A percentile compares a stretch with the other conserved stretches of the same genome.
Evolutionary conservation across 768 basidiomycete genomes (phyloP).

Genomic region (Pleurotus cornucopiae): DNA sequence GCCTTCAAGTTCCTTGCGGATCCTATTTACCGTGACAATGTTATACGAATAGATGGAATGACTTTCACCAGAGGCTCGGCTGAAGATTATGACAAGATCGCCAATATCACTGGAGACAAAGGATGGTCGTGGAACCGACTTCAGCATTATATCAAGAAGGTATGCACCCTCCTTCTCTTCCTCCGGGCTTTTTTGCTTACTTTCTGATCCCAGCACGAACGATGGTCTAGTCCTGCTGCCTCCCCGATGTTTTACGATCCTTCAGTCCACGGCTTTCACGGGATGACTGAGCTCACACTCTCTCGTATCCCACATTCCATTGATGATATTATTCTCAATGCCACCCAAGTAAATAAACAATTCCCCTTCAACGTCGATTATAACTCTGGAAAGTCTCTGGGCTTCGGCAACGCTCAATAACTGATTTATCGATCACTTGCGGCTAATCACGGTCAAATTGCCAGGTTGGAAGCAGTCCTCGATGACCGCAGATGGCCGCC

Average conservation of each 20-base stretch:
- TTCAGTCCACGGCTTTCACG: slow-evolving; percentile 23
- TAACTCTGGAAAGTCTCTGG: slow-evolving; percentile 29
- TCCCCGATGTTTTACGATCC: slow-evolving; percentile 26
- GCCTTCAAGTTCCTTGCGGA: background rate
- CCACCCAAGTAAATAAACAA: slow-evolving; percentile 19
- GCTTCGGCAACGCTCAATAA: slow-evolving; percentile 20
- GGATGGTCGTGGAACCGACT: slow-evolving; percentile 29
- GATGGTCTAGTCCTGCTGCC: slow-evolving; percentile 22
- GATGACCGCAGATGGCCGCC: slow-evolving; percentile 14
- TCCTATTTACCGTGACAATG: background rate
- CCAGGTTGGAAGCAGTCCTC: slow-evolving; percentile 22
- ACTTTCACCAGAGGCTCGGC: slow-evolving; percentile 22
- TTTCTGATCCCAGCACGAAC: slow-evolving; percentile 20
- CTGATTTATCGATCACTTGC: background rate
- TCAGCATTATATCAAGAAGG: slow-evolving; percentile 22
- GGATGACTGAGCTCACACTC: slow-evolving; percentile 24
- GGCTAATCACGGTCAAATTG: background rate
- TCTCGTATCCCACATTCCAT: slow-evolving; percentile 20
- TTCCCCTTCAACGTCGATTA: slow-evolving; percentile 34
- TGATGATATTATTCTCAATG: slow-evolving; percentile 23
- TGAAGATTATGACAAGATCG: slow-evolving; percentile 26
- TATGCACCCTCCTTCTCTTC: slow-evolving; percentile 1
- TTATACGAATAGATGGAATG: slow-evolving; percentile 16
- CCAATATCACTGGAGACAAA: slow-evolving; percentile 20
- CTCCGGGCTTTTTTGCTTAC: background rate